A percentile compares a stretch with the other conserved stretches of the same genome.
Evolutionary conservation across 1,284 basidiomycete genomes (phyloP).

Genomic region (Rhodotorula glutinis): DNA sequence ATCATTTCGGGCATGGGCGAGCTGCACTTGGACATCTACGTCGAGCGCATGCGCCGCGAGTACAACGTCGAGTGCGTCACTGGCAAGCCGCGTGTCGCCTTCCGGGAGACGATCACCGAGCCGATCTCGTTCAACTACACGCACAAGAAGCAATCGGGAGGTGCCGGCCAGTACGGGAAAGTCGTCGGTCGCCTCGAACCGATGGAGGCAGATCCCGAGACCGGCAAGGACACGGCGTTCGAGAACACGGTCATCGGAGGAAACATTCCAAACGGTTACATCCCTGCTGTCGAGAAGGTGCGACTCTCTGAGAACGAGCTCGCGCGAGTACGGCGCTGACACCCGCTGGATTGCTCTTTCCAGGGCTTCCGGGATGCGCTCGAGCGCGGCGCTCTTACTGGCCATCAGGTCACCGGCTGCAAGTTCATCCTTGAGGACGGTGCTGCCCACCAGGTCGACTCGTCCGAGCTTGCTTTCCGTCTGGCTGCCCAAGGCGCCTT

Average conservation of each 20-base stretch:
- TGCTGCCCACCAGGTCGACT: conserved; percentile 91
- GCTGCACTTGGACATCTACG: conserved; percentile 97
- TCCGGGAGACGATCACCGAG: conserved; percentile 88
- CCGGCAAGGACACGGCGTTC: conserved; percentile 81
- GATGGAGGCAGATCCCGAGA: conserved; percentile 74
- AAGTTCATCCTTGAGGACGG: conserved; percentile 91
- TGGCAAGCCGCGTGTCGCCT: conserved; percentile 94
- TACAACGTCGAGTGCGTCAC: conserved; percentile 93
- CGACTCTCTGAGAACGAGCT: conserved; percentile 24
- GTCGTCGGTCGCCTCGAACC: conserved; percentile 91
- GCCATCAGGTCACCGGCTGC: conserved; percentile 82
- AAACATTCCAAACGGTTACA: conserved; percentile 84
- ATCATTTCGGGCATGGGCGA: conserved; percentile 99
- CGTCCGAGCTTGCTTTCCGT: conserved; percentile 93
- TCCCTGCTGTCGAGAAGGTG: conserved; percentile 93
- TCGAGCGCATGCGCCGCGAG: conserved; percentile 97
- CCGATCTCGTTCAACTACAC: conserved; percentile 82
- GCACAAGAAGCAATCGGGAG: conserved; percentile 98
- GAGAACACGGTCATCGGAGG: conserved; percentile 88
- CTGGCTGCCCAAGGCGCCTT: conserved; percentile 87
- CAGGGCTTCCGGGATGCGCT: conserved; percentile 94
- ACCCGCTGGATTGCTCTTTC: neutral
- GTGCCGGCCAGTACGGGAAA: conserved; percentile 93
- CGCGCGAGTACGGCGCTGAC: neutral
- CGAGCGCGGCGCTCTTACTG: conserved; percentile 85